phyloP scores from a whole-genome alignment of 108 stramenopile species.

The Nitzschia sp. region DNA sequence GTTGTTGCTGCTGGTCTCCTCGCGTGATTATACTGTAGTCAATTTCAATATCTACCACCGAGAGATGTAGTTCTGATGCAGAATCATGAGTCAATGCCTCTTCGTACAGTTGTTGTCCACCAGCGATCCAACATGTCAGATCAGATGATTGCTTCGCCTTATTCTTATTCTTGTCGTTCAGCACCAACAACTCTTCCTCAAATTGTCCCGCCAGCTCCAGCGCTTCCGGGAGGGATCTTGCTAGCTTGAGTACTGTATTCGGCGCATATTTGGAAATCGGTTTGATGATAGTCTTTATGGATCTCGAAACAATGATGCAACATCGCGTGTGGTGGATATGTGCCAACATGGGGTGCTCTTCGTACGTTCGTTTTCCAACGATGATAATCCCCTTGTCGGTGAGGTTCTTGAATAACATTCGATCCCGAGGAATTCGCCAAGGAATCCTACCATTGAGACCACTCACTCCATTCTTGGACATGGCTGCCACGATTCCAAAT shows the following conservation, averaged over 20 bases:
- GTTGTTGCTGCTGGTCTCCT: too few relatives aligned
- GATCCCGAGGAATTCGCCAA: conserved; percentile 69
- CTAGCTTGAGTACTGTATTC: conserved; percentile 32
- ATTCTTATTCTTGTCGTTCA: neutral
- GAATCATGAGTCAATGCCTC: conserved; percentile 62
- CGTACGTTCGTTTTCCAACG: conserved; percentile 65
- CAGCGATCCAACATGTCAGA: conserved; percentile 68
- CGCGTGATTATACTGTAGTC: neutral
- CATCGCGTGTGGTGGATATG: conserved; percentile 62
- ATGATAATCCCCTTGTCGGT: conserved; percentile 64
- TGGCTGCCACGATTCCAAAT: conserved; percentile 82
- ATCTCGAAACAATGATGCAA: conserved; percentile 69
- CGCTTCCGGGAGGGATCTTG: conserved; percentile 67
- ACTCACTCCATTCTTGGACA: conserved; percentile 61
- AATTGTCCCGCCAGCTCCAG: conserved; percentile 50
- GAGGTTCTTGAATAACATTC: conserved; percentile 52
- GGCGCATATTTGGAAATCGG: neutral
- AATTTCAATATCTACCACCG: conserved; percentile 40
- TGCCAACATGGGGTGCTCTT: conserved; percentile 42
- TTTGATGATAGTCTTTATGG: neutral
- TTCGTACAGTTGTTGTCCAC: conserved; percentile 69
- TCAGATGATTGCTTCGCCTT: neutral
- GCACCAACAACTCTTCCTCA: neutral
- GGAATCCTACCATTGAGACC: conserved; percentile 74
- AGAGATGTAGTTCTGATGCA: conserved; percentile 56